These are phyloP conservation scores for Pichia nakasei DNA, from an alignment of 805 yeast genomes.

Conservation along the genomic window DNA sequence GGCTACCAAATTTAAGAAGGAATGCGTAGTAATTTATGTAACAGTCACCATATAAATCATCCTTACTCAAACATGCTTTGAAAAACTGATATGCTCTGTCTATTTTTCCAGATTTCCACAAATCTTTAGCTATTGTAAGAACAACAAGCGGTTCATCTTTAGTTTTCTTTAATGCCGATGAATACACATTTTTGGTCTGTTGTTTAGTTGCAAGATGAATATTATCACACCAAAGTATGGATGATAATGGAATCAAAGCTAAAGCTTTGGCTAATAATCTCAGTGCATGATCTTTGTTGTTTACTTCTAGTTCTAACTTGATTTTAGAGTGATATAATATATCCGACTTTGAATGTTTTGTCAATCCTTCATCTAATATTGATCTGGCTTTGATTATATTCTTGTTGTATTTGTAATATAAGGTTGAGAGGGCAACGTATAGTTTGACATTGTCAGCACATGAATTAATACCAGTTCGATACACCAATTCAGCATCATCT, in stretches of 20 bases:
- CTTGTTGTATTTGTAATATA: constrained; percentile 36
- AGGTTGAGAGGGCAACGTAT: constrained; percentile 46
- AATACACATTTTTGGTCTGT: constrained; percentile 44
- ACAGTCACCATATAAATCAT: constrained; percentile 59
- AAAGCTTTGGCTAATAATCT: constrained; percentile 51
- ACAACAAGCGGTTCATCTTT: constrained; percentile 52
- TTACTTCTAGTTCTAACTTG: constrained; percentile 43
- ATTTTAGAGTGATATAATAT: constrained; percentile 52
- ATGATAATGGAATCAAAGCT: constrained; percentile 46
- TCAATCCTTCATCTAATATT: constrained; percentile 55
- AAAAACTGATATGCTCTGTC: constrained; percentile 67
- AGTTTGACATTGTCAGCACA: constrained; percentile 23
- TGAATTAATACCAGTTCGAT: constrained; percentile 20
- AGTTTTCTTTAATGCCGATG: constrained; percentile 65
- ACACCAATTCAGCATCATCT: constrained; percentile 23
- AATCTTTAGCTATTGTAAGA: constrained; percentile 53
- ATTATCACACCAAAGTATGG: constrained; percentile 58
- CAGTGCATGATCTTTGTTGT: constrained; percentile 44
- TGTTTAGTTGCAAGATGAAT: constrained; percentile 37
- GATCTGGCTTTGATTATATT: constrained; percentile 58
- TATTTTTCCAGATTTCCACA: constrained; percentile 57
- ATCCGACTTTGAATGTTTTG: constrained; percentile 41
- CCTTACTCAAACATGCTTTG: constrained; percentile 46
- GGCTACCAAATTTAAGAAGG: constrained; percentile 30
- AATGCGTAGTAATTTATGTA: constrained; percentile 62